Base-by-base conservation (phyloP, 192 early-diverging fungal species). In the Pecoramyces ruminantium region DNA sequence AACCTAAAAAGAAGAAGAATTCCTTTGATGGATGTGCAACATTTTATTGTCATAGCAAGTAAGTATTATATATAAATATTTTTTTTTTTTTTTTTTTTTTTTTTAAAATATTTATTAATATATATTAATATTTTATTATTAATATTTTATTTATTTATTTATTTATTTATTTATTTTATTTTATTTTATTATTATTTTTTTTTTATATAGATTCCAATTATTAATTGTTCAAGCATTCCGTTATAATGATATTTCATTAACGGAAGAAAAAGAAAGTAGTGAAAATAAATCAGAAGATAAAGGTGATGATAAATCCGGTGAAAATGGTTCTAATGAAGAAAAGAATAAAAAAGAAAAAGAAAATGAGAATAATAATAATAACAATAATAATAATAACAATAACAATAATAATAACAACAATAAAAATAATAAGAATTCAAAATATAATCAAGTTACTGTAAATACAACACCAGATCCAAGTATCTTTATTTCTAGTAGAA, bases 11-110 rank as follows among this genome's bases (percentile, higher is more conserved):
- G 38, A 82, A 84, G 25, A 82, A 83, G 42, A 81, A 87, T 42
- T 79, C 83, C n/a, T 81, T 84, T 25, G 86, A 88, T 79, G 87
- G 87, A 30, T 88, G 86, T 80, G 87, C 87, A 13, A 89, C 83
- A 16, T 88, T 88, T 77, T 88, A 86, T 67, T 67, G 21, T 11
- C 51, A 67, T n/a, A 67, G 51, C 25, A 67, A 51, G 42, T 51
- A 51, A 51, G 18, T 51, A 51, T 34, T 34, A 34, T 34, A 34
- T 34, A 34, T 6, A 6, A 34, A 34, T 34, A 34, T 6, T 6
- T 34, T 34, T 6, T 6, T 6, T 3, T 34, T 34, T 34, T 34
- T 34, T 34, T 34, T 34, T 34, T 34, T 34, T 34, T 34, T 34
- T 34, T 34, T 34, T 34, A 34, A 6, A 34, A 6, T 6, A 34